Percentiles rank a stretch among this genome's conserved stretches.
These are phyloP conservation scores for Rhododendron molle DNA, from an alignment of 148 eudicot genomes.

Conservation along the genomic window DNA sequence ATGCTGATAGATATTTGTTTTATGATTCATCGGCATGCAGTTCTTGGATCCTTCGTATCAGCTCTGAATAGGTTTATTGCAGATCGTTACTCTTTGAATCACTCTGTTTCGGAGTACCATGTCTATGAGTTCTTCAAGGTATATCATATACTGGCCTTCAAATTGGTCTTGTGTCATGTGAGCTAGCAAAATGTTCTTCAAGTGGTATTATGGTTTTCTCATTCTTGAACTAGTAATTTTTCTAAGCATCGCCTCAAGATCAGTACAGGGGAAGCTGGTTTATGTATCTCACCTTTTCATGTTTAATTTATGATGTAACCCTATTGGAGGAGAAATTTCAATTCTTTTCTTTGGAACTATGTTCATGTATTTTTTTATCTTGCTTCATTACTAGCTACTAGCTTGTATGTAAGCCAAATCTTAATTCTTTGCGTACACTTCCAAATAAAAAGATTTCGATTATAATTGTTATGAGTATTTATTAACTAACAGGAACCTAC, in stretches of 20 bases:
- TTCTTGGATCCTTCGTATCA: slow-evolving; percentile 80
- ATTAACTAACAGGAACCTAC: background rate
- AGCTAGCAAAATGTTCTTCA: background rate
- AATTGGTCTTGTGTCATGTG: background rate
- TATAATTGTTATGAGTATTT: background rate
- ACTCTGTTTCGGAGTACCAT: slow-evolving; percentile 71
- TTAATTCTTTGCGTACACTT: background rate
- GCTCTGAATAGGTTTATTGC: slow-evolving; percentile 73
- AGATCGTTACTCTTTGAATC: slow-evolving; percentile 63
- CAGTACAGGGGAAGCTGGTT: background rate
- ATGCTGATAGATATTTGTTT: slow-evolving; percentile 9
- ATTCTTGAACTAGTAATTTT: background rate
- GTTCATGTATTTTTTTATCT: background rate
- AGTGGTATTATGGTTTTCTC: background rate
- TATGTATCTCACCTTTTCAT: background rate
- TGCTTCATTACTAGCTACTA: background rate
- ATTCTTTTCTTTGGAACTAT: background rate
- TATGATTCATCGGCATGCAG: slow-evolving; percentile 38
- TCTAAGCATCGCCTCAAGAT: slow-evolving; percentile 4
- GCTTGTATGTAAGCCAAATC: background rate
- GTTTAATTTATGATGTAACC: background rate
- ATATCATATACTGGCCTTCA: slow-evolving; percentile 9
- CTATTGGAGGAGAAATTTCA: background rate
- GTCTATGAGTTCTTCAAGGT: slow-evolving; percentile 87
- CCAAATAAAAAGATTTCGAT: background rate